Percentiles rank a stretch among this genome's conserved stretches.
phyloP scores from a whole-genome alignment of 1,284 basidiomycete genomes.

The Leccinum subrobustum region DNA sequence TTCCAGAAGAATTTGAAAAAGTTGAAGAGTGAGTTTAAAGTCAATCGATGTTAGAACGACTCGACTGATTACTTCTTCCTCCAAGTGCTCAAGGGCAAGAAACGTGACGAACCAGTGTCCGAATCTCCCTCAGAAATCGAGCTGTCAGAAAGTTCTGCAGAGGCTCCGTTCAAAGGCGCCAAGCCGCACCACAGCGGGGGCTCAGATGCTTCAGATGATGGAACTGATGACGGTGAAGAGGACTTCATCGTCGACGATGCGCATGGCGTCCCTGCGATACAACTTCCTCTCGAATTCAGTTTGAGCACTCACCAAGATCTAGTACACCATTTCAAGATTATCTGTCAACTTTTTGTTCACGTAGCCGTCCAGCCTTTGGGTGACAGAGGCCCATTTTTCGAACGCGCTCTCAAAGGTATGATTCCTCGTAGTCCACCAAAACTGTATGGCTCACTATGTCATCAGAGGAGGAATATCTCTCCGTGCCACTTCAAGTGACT shows the following conservation, averaged over 20 bases:
- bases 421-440: background rate
- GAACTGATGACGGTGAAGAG: constrained; percentile 27
- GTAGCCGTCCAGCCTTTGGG: constrained; percentile 60
- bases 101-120: constrained; percentile 41
- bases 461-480: constrained; percentile 66
- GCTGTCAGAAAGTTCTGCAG: constrained; percentile 31
- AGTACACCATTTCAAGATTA: constrained; percentile 76
- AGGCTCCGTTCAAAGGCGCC: constrained; percentile 31
- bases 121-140: constrained; percentile 39
- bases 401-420: constrained; percentile 51
- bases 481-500: constrained; percentile 59
- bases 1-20: constrained; percentile 63
- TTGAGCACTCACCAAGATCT: constrained; percentile 74
- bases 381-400: constrained; percentile 55
- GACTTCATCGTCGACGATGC: constrained; percentile 71
- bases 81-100: constrained; percentile 42
- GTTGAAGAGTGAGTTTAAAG: constrained; percentile 51
- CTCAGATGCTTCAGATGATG: constrained; percentile 20
- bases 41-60: background rate
- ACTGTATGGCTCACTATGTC: constrained; percentile 9
- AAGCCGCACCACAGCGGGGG: constrained; percentile 20
- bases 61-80: constrained; percentile 1
- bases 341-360: constrained; percentile 84
- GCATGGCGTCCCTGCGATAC: constrained; percentile 37
- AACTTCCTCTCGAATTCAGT: constrained; percentile 75